These are phyloP conservation scores for Alternaria panax DNA, from an alignment of 2,329 filamentous ascomycete genomes.

Conservation along the genomic window DNA sequence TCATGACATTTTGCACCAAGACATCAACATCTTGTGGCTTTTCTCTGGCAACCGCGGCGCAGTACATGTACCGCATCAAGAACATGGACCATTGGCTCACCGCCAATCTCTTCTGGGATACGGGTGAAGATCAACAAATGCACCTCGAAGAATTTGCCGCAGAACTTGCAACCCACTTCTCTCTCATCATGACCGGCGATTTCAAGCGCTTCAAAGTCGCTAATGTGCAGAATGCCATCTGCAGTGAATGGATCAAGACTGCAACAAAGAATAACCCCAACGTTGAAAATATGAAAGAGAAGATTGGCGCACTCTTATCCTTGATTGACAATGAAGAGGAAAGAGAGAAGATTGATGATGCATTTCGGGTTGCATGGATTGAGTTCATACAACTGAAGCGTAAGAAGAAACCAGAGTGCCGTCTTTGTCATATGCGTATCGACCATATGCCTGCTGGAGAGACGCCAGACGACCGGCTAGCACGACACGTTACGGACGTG, in stretches of 20 bases:
- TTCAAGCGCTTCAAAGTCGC: conserved; percentile 9
- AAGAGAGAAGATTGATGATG: conserved; percentile 8
- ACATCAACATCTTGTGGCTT: conserved; percentile 15
- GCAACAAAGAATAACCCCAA: not conserved
- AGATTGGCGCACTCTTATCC: not conserved
- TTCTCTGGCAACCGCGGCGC: conserved; percentile 9
- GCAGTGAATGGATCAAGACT: not conserved
- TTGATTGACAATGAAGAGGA: not conserved
- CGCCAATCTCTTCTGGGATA: conserved; percentile 3
- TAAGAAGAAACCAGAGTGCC: conserved; percentile 12
- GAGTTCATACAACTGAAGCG: conserved; percentile 9
- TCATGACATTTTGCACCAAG: conserved; percentile 5
- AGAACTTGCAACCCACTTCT: conserved; percentile 8
- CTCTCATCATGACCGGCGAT: not conserved
- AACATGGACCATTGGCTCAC: conserved; percentile 2
- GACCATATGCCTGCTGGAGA: conserved; percentile 7
- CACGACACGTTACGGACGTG: conserved; percentile 5
- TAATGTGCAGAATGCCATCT: conserved; percentile 5
- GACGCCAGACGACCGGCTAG: conserved; percentile 6
- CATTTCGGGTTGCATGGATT: conserved; percentile 8
- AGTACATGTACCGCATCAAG: conserved; percentile 11
- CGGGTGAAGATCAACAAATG: not conserved
- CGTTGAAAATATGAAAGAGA: conserved; percentile 12
- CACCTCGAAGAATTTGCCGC: conserved; percentile 3
- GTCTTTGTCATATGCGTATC: conserved; percentile 12